Base-by-base conservation (phyloP, 768 basidiomycete genomes). In the Tulasnella sp. region DNA sequence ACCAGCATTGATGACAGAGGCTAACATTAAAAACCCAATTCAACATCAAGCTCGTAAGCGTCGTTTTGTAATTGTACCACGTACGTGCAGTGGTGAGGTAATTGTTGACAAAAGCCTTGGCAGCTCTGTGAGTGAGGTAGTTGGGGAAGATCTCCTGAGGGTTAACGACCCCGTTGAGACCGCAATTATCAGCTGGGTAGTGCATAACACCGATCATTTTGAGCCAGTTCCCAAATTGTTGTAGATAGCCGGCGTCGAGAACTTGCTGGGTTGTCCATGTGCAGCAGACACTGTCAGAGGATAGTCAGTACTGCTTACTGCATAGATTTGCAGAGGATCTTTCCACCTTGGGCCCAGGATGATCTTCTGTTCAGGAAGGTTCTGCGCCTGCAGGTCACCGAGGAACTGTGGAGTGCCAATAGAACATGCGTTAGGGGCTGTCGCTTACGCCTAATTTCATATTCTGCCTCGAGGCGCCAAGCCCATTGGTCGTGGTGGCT, bases 211-310 rank as follows among this genome's bases (percentile, higher is more conserved):
- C 75, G 67, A 68, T 67, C 15, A 22, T 29, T 1, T 76, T 76
- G 0, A 76, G 76, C n/a, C 79, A 76, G 72, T 79, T 76, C 39
- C 78, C 72, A 71, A 83, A 83, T 17, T 77, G 64, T 6, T 76
- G 77, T 40, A 85, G 77, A 78, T 81, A 84, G 11, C 82, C 81
- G 17, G 82, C 80, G 31, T 80, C 77, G 42, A 84, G 58, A 9
- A 84, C 80, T 71, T 84, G 80, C 11, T 78, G 79, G 34, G 83
- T 88, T 85, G 83, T 91, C 89, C 58, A 91, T 88, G 78, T 87
- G 54, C 85, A 87, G 34, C 89, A 88, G n/a, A 91, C 80, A 77
- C 86, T 90, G 0, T 91, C 91, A 0, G 87, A 90, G 76, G 91
- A 84, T 77, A 92, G 29, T 64, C 29, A 64, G 58, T 15, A 31